A percentile compares a stretch with the other conserved stretches of the same genome.
phyloP scores from a whole-genome alignment of 768 basidiomycete species.

The Kwoniella sp. region DNA sequence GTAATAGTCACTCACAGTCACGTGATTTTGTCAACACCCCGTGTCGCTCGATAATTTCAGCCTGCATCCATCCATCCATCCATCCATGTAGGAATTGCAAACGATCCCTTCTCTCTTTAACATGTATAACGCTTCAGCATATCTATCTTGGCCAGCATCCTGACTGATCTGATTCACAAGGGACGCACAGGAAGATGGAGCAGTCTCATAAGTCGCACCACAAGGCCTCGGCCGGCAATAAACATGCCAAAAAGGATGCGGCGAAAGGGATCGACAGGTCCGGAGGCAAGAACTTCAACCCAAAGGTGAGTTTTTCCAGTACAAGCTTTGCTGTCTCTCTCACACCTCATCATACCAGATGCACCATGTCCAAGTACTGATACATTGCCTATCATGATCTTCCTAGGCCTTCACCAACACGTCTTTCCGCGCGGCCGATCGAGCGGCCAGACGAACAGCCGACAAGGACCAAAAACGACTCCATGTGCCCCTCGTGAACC shows the following conservation, averaged over 20 bases:
- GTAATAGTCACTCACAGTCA: too few species aligned
- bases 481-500: constrained; percentile 92
- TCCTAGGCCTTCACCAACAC: constrained; percentile 82
- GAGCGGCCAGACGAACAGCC: constrained; percentile 83
- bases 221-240: constrained; percentile 69
- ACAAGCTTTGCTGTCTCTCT: neutral
- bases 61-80: too few species aligned
- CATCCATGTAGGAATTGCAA: too few species aligned
- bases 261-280: constrained; percentile 68
- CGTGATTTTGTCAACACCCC: too few species aligned
- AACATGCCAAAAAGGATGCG: constrained; percentile 72
- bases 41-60: too few species aligned
- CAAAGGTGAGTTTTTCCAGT: constrained; percentile 66
- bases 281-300: constrained; percentile 78
- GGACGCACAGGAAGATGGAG: constrained; percentile 55
- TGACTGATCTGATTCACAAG: too few species aligned
- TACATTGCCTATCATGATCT: too few species aligned
- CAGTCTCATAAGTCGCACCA: constrained; percentile 81
- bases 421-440: constrained; percentile 85
- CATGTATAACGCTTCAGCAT: too few species aligned
- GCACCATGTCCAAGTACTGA: neutral
- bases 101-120: too few species aligned
- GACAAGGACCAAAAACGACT: constrained; percentile 92
- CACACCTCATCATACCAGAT: too few species aligned
- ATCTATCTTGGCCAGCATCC: too few species aligned